Base-by-base conservation (phyloP, 2,329 filamentous ascomycete species). In the Fusarium clavum region DNA sequence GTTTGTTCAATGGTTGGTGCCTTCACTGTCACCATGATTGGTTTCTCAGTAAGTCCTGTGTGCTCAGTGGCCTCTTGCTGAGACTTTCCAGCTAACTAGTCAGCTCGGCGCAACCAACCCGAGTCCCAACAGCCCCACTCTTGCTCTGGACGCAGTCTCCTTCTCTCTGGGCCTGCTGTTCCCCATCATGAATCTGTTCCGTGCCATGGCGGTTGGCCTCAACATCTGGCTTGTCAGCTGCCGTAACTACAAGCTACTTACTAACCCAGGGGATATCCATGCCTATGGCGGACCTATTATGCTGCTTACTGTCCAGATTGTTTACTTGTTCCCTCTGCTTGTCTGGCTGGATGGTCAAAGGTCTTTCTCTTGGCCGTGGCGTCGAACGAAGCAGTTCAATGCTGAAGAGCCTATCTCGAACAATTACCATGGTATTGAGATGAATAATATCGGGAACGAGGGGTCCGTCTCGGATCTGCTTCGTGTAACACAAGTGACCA, bases 211-310 rank as follows among this genome's bases (percentile, higher is more conserved):
- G 64, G 80, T 95, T 3, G 85, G 89, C 0, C 84, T 97, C 65
- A 97, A 97, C 76, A 83, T 93, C 3, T 95, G 96, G 77, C 92
- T 91, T 1, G 84, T 92, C 0, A 85, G 92, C 6, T 97, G 94
- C 78, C 84, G 85, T 32, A 88, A 86, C 34, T 82, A 87, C n/a
- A 64, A 83, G 20, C 20, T 44, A 16, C 81, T 54, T 29, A 90
- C 93, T 70, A 90, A 92, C 0, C 91, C 88, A 11, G 88, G 84
- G 6, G 88, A 96, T 22, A 86, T 86, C 2, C 86, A 91, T 18
- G 66, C 46, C 16, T 97, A 94, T 72, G 94, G 94, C 30, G 92
- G 92, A 0, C 92, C 93, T 44, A 24, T 44, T 24, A 24, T 44
- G 41, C 20, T 44, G 11, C 41, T 44, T 44, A 9, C 16, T 14